These are phyloP conservation scores for Aspergillus sp. DNA, from an alignment of 2,329 filamentous ascomycete genomes.

Conservation along the genomic window DNA sequence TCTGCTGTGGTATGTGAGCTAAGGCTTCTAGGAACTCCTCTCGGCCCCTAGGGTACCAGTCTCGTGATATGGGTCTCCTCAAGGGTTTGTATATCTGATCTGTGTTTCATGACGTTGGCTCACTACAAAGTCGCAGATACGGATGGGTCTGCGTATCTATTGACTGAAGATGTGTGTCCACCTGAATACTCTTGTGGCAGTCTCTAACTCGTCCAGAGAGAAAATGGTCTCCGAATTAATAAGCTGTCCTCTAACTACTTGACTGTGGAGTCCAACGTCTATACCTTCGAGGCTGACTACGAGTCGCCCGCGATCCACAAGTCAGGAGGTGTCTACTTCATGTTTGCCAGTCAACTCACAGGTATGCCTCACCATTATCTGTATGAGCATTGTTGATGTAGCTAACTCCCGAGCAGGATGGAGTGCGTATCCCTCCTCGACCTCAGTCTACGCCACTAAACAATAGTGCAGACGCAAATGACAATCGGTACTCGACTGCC, in stretches of 20 bases:
- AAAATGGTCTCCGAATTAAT: slow-evolving; percentile 15
- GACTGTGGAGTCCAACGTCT: background rate
- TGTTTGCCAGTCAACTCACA: background rate
- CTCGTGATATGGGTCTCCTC: slow-evolving; percentile 59
- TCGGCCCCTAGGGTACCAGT: slow-evolving; percentile 50
- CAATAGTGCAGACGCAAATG: slow-evolving; percentile 24
- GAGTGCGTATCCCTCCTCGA: background rate
- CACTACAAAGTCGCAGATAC: slow-evolving; percentile 37
- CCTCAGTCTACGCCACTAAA: background rate
- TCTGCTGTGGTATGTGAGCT: too few relatives aligned
- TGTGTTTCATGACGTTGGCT: background rate
- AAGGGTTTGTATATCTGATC: slow-evolving; percentile 34
- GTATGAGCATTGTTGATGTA: background rate
- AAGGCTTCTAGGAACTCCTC: slow-evolving; percentile 20
- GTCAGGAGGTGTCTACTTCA: background rate
- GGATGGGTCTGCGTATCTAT: slow-evolving; percentile 58
- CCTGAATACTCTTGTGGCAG: too few relatives aligned
- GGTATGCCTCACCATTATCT: background rate
- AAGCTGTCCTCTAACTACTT: slow-evolving; percentile 42
- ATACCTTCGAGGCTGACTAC: background rate
- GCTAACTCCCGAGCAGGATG: background rate
- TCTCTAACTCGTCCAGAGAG: slow-evolving; percentile 5
- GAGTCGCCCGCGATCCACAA: background rate
- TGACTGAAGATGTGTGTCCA: slow-evolving; percentile 59
- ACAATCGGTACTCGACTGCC: slow-evolving; percentile 62